Percentiles rank a stretch among this genome's conserved stretches.
phyloP scores from a whole-genome alignment of 75 land plant genomes.

The Sequoiadendron giganteum region DNA sequence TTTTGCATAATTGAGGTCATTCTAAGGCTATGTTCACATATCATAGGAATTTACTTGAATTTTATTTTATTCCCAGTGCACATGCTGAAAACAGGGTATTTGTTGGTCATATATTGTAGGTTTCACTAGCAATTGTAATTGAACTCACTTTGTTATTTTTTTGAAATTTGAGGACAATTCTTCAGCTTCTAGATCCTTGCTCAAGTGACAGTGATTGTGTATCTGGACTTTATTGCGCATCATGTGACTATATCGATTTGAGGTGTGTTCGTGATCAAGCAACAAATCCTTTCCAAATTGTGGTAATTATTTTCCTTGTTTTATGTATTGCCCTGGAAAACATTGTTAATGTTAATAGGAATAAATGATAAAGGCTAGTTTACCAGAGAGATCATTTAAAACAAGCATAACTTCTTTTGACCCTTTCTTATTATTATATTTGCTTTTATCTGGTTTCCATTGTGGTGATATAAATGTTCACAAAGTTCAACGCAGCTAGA shows the following conservation, averaged over 20 bases:
- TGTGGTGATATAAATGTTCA: neutral
- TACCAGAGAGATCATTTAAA: neutral
- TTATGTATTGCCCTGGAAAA: neutral
- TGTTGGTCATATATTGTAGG: neutral
- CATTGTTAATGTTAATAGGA: neutral
- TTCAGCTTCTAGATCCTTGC: constrained; percentile 53
- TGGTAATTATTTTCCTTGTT: neutral
- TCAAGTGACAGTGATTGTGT: constrained; percentile 47
- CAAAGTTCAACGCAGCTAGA: neutral
- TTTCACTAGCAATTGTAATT: no score
- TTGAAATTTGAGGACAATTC: constrained; percentile 6
- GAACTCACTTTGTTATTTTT: neutral
- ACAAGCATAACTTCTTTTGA: neutral
- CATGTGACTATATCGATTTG: constrained; percentile 13
- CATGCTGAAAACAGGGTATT: neutral
- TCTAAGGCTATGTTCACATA: neutral
- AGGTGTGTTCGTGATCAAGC: neutral
- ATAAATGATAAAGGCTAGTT: neutral
- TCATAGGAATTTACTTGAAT: neutral
- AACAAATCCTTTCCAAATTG: neutral
- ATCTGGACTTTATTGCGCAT: constrained; percentile 53
- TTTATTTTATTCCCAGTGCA: neutral
- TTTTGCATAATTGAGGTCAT: neutral
- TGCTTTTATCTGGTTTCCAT: neutral
- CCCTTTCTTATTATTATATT: neutral